phyloP scores from a whole-genome alignment of 495 filamentous ascomycete genomes.

The Podospora australis region DNA sequence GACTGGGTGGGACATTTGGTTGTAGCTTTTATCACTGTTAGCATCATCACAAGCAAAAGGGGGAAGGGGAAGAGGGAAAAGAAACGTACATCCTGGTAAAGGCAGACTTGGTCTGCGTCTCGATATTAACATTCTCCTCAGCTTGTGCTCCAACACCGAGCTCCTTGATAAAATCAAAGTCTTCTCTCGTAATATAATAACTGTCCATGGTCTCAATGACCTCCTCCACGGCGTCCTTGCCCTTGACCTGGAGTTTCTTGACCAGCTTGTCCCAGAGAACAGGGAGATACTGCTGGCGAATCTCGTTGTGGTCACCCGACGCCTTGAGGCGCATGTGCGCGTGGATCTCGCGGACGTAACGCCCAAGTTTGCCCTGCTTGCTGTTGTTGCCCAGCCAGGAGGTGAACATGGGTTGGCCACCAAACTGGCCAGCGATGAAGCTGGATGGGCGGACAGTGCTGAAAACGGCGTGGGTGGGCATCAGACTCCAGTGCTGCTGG shows the following conservation, averaged over 20 bases:
- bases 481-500: constrained; percentile 96
- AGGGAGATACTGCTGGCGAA: constrained; percentile 90
- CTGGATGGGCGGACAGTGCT: constrained; percentile 91
- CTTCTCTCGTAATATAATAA: constrained; percentile 93
- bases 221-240: constrained; percentile 66
- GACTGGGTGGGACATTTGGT: constrained; percentile 75
- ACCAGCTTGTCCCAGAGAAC: constrained; percentile 79
- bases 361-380: constrained; percentile 75
- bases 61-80: background rate
- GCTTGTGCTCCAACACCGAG: constrained; percentile 82
- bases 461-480: constrained; percentile 96
- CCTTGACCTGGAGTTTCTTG: constrained; percentile 59
- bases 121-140: constrained; percentile 65
- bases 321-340: constrained; percentile 90
- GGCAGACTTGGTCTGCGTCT: constrained; percentile 73
- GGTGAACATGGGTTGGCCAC: constrained; percentile 59
- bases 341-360: constrained; percentile 90
- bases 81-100: constrained; percentile 73
- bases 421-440: constrained; percentile 71
- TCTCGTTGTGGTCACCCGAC: constrained; percentile 88
- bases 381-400: constrained; percentile 93
- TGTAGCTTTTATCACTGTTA: constrained; percentile 56
- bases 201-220: constrained; percentile 88
- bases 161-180: constrained; percentile 88
- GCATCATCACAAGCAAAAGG: constrained; percentile 1